Base-by-base conservation (phyloP, 179 eudicot species). In the Pouteria campechiana region DNA sequence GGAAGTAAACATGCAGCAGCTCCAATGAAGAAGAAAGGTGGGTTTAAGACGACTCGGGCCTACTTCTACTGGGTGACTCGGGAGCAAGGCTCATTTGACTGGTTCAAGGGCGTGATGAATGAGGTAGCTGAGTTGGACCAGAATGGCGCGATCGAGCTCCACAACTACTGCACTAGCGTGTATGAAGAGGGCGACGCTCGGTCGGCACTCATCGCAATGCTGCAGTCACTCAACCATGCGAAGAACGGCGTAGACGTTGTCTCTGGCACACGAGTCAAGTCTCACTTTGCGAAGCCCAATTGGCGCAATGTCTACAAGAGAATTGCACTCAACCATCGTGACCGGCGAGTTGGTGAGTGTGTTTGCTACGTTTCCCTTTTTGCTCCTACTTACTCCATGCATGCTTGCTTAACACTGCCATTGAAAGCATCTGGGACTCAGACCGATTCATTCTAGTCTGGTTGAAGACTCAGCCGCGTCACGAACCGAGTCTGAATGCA, bases 1-100 rank as follows among this genome's bases (percentile, higher is more conserved):
- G 69, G 73, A 8, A 50, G 18, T 10, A 30, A 16, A 0, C 29
- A 33, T 15, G 17, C 31, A 8, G n/a, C 17, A 48, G n/a, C 57
- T 30, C 19, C 17, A 6, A 30, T 29, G 4, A 50, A 20, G 23
- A 35, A 19, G 16, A 46, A 37, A 16, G 5, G 31, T 3, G 73
- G 64, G 2, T 74, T 74, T 39, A 69, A 28, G 31, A 74, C 76
- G 18, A 58, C 48, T 10, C 55, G 73, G 55, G 80, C 80, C 7
- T 74, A 74, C 33, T 74, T 69, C 61, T 69, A 74, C 18, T 74
- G 80, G 80, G 76, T 74, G 3, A 69, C 80, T 1, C 50, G 76
- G 31, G 75, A 69, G 17, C 75, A 69, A 52, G 71, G 75, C 3
- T 69, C 75, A 0, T 69, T 69, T 17, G 76, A 74, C 2, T 74